These are phyloP conservation scores for Senna tora DNA, from an alignment of 306 rosid genomes.

Conservation along the genomic window DNA sequence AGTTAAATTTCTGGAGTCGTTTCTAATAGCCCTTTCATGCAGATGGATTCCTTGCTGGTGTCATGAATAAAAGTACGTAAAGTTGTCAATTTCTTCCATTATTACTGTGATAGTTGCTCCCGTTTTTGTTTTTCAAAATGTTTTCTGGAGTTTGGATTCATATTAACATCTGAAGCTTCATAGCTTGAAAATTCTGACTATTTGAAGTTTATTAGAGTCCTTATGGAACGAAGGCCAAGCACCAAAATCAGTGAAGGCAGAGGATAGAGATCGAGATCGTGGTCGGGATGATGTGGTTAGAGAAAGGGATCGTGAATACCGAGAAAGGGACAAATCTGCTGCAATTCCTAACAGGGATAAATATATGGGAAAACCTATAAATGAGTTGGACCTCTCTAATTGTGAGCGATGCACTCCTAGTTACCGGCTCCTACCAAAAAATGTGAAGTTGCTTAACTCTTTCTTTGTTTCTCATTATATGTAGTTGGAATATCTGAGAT, in stretches of 20 bases:
- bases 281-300: constrained; percentile 73
- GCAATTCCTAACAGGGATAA: constrained; percentile 70
- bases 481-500: constrained; percentile 33
- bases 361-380: constrained; percentile 84
- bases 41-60: constrained; percentile 99
- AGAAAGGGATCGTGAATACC: constrained; percentile 77
- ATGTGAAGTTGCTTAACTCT: constrained; percentile 51
- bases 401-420: constrained; percentile 96
- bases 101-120: constrained; percentile 27
- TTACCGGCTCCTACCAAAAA: constrained; percentile 92
- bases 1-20: constrained; percentile 23
- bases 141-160: constrained; percentile 21
- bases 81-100: constrained; percentile 37
- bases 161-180: constrained; percentile 28
- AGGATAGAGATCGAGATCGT: constrained; percentile 68
- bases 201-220: constrained; percentile 60
- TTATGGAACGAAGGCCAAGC: constrained; percentile 78
- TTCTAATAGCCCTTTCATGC: constrained; percentile 64
- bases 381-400: constrained; percentile 93
- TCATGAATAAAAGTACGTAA: constrained; percentile 93
- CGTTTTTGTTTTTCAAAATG: neutral
- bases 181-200: constrained; percentile 28
- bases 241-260: constrained; percentile 68
- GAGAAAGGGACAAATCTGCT: constrained; percentile 73
- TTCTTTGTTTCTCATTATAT: constrained; percentile 13